A percentile compares a stretch with the other conserved stretches of the same genome.
Conservation (phyloP, 148 eudicot species). For the Chenopodium suecicum region DNA sequence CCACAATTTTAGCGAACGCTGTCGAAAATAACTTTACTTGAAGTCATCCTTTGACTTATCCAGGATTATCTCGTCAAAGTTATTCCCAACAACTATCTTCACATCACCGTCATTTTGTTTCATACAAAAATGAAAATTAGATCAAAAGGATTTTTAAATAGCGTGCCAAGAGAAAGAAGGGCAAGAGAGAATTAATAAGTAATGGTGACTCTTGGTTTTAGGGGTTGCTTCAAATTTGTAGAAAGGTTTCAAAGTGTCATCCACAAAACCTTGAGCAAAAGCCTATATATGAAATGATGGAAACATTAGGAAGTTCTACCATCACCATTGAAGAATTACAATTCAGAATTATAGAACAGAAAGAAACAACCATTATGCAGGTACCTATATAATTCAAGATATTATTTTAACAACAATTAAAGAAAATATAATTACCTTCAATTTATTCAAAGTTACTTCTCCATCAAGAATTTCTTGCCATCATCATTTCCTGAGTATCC, state of each 20-base stretch:
- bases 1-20: no score
- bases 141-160: not conserved
- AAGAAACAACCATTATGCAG: not conserved
- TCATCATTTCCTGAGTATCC: constrained; percentile 75
- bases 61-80: constrained; percentile 85
- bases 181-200: not conserved
- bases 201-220: constrained; percentile 51
- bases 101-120: constrained; percentile 82
- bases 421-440: constrained; percentile 48
- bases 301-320: not conserved
- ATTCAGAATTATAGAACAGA: not conserved
- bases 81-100: constrained; percentile 84
- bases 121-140: constrained; percentile 12
- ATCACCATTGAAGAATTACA: not conserved
- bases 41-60: constrained; percentile 88
- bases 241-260: constrained; percentile 81
- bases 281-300: constrained; percentile 36
- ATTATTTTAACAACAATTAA: not conserved
- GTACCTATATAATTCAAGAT: not conserved
- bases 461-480: constrained; percentile 61
- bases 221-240: constrained; percentile 91
- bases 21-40: no score
- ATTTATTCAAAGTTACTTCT: constrained; percentile 54
- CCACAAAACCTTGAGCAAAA: constrained; percentile 66
- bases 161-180: not conserved